Percentiles rank a stretch among this genome's conserved stretches.
These are phyloP conservation scores for Daldinia caldariorum DNA, from an alignment of 495 filamentous ascomycete genomes.

Conservation along the genomic window DNA sequence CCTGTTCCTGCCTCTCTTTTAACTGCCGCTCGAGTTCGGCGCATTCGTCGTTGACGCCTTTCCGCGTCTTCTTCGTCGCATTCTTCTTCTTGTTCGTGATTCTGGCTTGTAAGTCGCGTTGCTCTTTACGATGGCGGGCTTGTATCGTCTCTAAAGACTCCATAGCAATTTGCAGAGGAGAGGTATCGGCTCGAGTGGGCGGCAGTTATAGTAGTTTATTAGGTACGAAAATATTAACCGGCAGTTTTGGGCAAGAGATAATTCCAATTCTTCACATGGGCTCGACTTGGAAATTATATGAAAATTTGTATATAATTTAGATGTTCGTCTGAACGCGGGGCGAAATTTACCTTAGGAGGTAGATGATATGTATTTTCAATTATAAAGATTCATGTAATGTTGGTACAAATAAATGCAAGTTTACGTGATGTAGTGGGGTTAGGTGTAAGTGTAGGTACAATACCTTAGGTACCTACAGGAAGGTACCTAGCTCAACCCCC, in stretches of 20 bases:
- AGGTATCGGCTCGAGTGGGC: neutral
- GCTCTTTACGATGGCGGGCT: conserved; percentile 85
- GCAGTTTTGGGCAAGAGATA: too few relatives aligned
- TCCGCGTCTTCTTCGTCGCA: conserved; percentile 94
- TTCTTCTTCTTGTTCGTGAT: conserved; percentile 95
- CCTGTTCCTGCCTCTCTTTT: conserved; percentile 71
- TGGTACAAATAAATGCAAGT: neutral
- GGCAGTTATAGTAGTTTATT: too few relatives aligned
- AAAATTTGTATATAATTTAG: neutral
- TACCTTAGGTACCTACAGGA: neutral
- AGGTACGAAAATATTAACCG: too few relatives aligned
- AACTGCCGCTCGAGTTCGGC: conserved; percentile 74
- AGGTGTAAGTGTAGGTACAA: neutral
- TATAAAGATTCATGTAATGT: neutral
- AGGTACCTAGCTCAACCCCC: neutral
- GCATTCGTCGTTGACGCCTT: conserved; percentile 86
- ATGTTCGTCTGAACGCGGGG: conserved; percentile 21
- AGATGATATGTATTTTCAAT: neutral
- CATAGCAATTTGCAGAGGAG: conserved; percentile 26
- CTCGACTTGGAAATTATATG: neutral
- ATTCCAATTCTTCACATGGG: neutral
- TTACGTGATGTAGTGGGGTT: conserved; percentile 10
- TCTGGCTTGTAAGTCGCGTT: conserved; percentile 80
- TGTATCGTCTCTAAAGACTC: conserved; percentile 76
- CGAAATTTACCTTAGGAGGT: neutral